These are phyloP conservation scores for Platismatia glauca DNA, from an alignment of 495 filamentous ascomycete genomes.

Conservation along the genomic window DNA sequence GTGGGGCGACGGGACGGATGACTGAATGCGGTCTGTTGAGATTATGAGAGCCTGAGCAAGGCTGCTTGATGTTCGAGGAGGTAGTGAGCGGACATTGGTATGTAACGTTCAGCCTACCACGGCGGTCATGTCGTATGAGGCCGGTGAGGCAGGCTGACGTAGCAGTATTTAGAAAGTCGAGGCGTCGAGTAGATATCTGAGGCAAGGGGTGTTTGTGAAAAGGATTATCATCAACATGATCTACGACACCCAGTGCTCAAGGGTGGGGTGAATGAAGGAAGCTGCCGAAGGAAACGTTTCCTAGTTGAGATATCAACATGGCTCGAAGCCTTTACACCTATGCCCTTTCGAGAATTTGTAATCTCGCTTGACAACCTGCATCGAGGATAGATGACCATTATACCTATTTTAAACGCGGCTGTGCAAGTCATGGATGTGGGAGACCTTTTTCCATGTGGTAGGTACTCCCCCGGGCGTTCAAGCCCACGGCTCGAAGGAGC, in stretches of 20 bases:
- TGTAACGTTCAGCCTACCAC: constrained; percentile 5
- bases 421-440: constrained; percentile 10
- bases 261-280: constrained; percentile 15
- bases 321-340: constrained; percentile 1
- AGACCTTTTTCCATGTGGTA: not conserved
- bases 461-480: not conserved
- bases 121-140: constrained; percentile 8
- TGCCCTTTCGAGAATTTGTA: constrained; percentile 14
- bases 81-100: constrained; percentile 3
- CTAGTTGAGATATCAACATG: constrained; percentile 3
- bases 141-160: not conserved
- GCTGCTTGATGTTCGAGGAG: constrained; percentile 9
- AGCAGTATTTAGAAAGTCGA: not conserved
- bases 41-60: not conserved
- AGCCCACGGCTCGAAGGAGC: not conserved
- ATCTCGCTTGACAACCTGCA: constrained; percentile 13
- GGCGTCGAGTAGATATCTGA: not conserved
- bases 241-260: not conserved
- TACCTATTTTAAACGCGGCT: constrained; percentile 16
- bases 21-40: not conserved
- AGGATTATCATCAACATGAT: not conserved
- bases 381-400: constrained; percentile 6
- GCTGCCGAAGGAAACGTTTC: constrained; percentile 14
- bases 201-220: not conserved
- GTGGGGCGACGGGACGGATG: constrained; percentile 6